Evolutionary conservation across 73 alveolate genomes (phyloP).

Genomic region (Paramecium tetraurelia): DNA sequence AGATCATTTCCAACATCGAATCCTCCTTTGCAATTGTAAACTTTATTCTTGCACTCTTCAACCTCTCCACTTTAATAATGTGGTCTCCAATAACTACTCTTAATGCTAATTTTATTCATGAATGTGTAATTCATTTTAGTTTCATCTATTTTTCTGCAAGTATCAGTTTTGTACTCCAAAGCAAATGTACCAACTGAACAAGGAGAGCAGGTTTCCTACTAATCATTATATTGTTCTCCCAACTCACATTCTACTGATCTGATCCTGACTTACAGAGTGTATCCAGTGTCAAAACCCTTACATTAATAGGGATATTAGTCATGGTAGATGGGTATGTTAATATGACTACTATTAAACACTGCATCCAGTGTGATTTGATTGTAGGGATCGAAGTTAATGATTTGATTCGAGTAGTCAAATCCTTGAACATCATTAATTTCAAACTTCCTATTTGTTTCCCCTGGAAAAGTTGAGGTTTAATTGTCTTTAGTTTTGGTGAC

Average conservation of each 20-base stretch:
- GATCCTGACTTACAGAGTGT: background rate
- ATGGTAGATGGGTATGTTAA: background rate
- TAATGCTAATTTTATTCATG: background rate
- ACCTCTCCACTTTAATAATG: background rate
- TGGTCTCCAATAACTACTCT: background rate
- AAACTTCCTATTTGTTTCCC: background rate
- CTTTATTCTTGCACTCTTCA: background rate
- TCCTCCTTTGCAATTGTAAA: slow-evolving; percentile 30
- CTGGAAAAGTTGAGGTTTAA: background rate
- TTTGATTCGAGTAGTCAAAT: background rate
- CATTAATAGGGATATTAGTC: background rate
- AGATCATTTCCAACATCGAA: background rate
- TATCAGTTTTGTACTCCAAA: background rate
- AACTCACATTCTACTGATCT: background rate
- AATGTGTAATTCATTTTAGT: background rate
- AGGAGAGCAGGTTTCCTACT: background rate
- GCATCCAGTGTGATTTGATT: background rate
- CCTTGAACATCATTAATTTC: background rate
- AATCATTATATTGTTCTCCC: background rate
- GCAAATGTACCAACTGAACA: background rate
- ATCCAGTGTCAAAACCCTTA: background rate
- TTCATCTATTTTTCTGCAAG: background rate
- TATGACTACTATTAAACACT: background rate
- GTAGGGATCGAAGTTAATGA: background rate
- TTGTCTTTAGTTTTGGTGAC: background rate